Evolutionary conservation across 164 flowering plant species (phyloP).

Genomic region (Chloranthus sessilifolius): DNA sequence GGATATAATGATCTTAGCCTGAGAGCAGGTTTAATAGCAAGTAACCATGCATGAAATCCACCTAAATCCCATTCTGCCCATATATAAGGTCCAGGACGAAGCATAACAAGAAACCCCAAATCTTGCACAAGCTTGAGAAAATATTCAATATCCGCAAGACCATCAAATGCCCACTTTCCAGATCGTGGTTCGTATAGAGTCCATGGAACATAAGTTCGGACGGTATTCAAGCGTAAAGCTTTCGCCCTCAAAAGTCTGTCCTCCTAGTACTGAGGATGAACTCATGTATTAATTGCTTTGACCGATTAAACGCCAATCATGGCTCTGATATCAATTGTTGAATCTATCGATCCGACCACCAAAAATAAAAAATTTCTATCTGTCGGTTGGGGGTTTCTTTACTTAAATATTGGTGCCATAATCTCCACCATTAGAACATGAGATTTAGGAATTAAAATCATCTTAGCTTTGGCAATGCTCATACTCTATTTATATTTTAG

Average conservation of each 20-base stretch:
- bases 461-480: too few relatives aligned
- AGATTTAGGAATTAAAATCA: too few relatives aligned
- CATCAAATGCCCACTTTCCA: constrained; percentile 64
- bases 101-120: constrained; percentile 83
- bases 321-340: too few relatives aligned
- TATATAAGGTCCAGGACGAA: constrained; percentile 94
- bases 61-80: constrained; percentile 99
- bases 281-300: too few relatives aligned
- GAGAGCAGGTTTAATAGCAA: constrained; percentile 59
- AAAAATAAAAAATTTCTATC: too few relatives aligned
- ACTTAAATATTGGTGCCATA: too few relatives aligned
- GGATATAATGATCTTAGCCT: constrained; percentile 87
- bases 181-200: constrained; percentile 85
- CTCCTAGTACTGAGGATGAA: constrained; percentile 99
- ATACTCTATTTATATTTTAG: too few relatives aligned
- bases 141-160: constrained; percentile 68
- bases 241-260: constrained; percentile 91
- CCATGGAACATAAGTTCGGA: constrained; percentile 98
- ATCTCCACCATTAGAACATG: too few relatives aligned
- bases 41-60: constrained; percentile 95
- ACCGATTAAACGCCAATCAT: too few relatives aligned
- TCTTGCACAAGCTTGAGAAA: constrained; percentile 75
- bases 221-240: constrained; percentile 91
- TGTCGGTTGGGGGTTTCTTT: too few relatives aligned
- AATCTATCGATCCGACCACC: too few relatives aligned